Evolutionary conservation across 768 basidiomycete species (phyloP).

Genomic region (Suillus occidentalis): DNA sequence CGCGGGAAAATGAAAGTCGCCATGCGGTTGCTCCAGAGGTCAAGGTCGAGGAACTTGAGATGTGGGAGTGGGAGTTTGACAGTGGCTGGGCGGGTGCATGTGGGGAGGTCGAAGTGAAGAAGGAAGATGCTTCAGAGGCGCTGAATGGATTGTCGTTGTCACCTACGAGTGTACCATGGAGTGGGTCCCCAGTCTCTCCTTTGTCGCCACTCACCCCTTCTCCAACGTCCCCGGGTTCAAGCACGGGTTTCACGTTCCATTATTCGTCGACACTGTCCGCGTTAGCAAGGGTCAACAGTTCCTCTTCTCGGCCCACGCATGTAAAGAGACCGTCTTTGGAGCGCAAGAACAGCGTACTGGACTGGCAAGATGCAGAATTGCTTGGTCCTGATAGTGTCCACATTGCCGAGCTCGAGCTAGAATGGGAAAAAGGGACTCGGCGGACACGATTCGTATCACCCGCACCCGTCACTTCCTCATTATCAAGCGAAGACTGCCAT

Average conservation of each 20-base stretch:
- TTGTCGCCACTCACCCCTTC: slow-evolving; percentile 21
- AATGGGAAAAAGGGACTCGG: slow-evolving; percentile 25
- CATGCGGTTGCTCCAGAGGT: slow-evolving; percentile 35
- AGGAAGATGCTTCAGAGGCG: slow-evolving; percentile 28
- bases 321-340: not conserved
- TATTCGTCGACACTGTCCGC: slow-evolving; percentile 14
- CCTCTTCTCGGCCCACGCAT: slow-evolving; percentile 5
- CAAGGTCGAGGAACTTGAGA: slow-evolving; percentile 43
- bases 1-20: slow-evolving; percentile 21
- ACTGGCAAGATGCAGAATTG: slow-evolving; percentile 46
- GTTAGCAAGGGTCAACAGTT: slow-evolving; percentile 5
- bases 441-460: slow-evolving; percentile 13
- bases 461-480: not conserved
- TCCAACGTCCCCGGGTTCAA: slow-evolving; percentile 17
- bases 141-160: slow-evolving; percentile 2
- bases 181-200: slow-evolving; percentile 16
- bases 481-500: slow-evolving; percentile 10
- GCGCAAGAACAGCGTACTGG: slow-evolving; percentile 24
- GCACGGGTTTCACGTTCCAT: slow-evolving; percentile 13
- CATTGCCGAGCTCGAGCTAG: slow-evolving; percentile 42
- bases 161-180: slow-evolving; percentile 2
- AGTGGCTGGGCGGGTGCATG: slow-evolving; percentile 25
- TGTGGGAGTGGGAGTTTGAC: slow-evolving; percentile 38
- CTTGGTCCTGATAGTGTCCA: slow-evolving; percentile 47
- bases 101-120: slow-evolving; percentile 44